These are phyloP conservation scores for Penicillium sp. DNA, from an alignment of 2,329 filamentous ascomycete species.

Conservation along the genomic window DNA sequence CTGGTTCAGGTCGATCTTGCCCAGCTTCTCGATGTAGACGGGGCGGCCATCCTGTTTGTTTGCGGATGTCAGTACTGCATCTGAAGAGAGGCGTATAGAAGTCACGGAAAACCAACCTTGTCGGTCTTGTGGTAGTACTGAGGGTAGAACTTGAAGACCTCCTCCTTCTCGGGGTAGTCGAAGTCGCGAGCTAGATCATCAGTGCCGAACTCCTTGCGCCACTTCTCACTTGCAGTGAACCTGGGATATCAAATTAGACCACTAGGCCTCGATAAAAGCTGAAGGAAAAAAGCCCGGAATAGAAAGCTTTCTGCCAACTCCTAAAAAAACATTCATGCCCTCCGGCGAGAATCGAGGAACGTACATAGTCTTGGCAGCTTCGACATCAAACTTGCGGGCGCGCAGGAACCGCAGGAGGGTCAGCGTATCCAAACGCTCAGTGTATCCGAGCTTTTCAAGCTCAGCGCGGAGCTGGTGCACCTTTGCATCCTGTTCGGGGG, in stretches of 20 bases:
- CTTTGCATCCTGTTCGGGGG: constrained; percentile 81
- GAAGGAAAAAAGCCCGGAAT: background rate
- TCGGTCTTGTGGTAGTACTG: constrained; percentile 94
- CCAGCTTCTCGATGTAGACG: constrained; percentile 94
- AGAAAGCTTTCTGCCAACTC: background rate
- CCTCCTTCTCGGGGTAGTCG: constrained; percentile 79
- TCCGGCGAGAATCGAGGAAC: constrained; percentile 34
- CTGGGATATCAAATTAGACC: constrained; percentile 49
- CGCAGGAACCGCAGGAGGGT: constrained; percentile 90
- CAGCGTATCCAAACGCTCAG: constrained; percentile 83
- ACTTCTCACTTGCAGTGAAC: constrained; percentile 88
- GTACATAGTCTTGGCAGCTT: constrained; percentile 82
- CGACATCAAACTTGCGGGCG: constrained; percentile 91
- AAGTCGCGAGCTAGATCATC: constrained; percentile 78
- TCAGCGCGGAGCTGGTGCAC: constrained; percentile 79
- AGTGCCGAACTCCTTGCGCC: constrained; percentile 83
- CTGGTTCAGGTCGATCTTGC: constrained; percentile 83
- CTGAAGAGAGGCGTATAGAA: background rate
- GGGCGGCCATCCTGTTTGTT: constrained; percentile 79
- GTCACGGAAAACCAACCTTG: constrained; percentile 44
- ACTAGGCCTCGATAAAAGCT: background rate
- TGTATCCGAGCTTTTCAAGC: constrained; percentile 81
- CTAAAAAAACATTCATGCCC: constrained; percentile 1
- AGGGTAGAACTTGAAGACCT: constrained; percentile 89
- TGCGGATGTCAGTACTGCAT: background rate